Percentiles rank a stretch among this genome's conserved stretches.
Evolutionary conservation across 257 asterid species (phyloP).

Genomic region (Mentha longifolia): DNA sequence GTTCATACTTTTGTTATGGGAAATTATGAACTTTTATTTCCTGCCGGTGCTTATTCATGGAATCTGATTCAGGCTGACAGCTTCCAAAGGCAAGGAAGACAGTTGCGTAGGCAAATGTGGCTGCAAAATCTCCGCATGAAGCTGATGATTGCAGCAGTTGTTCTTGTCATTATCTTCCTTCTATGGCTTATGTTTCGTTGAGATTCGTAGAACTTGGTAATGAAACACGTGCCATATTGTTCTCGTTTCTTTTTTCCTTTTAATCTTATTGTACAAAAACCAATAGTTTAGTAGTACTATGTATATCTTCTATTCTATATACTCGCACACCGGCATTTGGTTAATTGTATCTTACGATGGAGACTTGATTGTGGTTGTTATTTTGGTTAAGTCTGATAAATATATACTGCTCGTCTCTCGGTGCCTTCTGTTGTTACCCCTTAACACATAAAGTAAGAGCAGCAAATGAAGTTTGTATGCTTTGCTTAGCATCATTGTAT

Average conservation of each 20-base stretch:
- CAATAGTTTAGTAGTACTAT: slow-evolving; percentile 10
- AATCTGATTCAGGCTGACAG: slow-evolving; percentile 78
- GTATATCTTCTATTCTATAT: slow-evolving; percentile 34
- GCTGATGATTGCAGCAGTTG: slow-evolving; percentile 71
- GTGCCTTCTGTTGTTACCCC: neutral
- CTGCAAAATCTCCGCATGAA: slow-evolving; percentile 85
- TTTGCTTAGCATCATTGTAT: neutral
- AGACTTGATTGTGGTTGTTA: slow-evolving; percentile 8
- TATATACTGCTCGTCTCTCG: neutral
- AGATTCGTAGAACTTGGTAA: slow-evolving; percentile 43
- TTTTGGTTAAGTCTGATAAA: neutral
- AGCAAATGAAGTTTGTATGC: neutral
- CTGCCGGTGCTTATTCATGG: neutral
- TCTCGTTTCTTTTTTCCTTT: neutral
- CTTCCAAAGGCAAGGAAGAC: slow-evolving; percentile 97
- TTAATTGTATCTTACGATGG: slow-evolving; percentile 27
- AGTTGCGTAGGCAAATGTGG: slow-evolving; percentile 95
- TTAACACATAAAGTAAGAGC: neutral
- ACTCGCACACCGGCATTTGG: slow-evolving; percentile 23
- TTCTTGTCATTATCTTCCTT: slow-evolving; percentile 53
- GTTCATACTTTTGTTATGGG: slow-evolving; percentile 7
- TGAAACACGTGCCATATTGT: slow-evolving; percentile 19
- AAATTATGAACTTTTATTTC: neutral
- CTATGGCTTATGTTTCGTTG: slow-evolving; percentile 72
- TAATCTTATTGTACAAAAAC: slow-evolving; percentile 36